Evolutionary conservation across 805 yeast species (phyloP), one percentile per base, ranked within the genome.

Genomic region (Candida gorgasii): DNA sequence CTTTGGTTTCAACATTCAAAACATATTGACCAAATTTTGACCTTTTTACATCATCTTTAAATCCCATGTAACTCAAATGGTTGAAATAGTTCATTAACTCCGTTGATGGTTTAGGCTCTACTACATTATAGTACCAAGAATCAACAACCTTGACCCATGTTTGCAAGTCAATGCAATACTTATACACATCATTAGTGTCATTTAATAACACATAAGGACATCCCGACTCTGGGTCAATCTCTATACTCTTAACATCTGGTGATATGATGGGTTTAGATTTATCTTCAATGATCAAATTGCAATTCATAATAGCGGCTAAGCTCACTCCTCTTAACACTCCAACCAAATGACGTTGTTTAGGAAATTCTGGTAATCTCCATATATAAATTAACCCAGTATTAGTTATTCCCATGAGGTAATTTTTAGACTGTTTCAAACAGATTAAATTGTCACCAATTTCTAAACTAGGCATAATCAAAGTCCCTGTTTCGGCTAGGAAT

Each of bases 81-180:
- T 40, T 28, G 33, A 42, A 41, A 39, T 46, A 42, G 2, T 40
- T 44, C 19, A 39, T 24, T 3, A 36, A 17, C 19, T 39, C 26
- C n/a, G 36, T 20, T 3, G 20, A 2, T 19, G 28, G 19, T 14
- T 16, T 16, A 23, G 26, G 30, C n/a, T 34, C 22, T 12, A 44
- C 23, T 4, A 46, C 47, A 16, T 44, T 31, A 35, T 45, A 61
- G 35, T 67, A 67, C 75, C 75, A 71, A 16, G 72, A 58, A 40
- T 81, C 84, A 15, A 78, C 44, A 0, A 71, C 53, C 43, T 62
- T 70, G 1, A 63, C 56, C 87, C 87, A 82, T 8, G 61, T 54
- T 42, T 55, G 61, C 43, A 81, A 49, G 5, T 59, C 65, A 1
- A 44, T n/a, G 6, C 75, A 70, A 50, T 65, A 82, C 9, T 57